A percentile compares a stretch with the other conserved stretches of the same genome.
phyloP scores from a whole-genome alignment of 371 early-diverging fungal species.

The Zancudomyces culisetae region DNA sequence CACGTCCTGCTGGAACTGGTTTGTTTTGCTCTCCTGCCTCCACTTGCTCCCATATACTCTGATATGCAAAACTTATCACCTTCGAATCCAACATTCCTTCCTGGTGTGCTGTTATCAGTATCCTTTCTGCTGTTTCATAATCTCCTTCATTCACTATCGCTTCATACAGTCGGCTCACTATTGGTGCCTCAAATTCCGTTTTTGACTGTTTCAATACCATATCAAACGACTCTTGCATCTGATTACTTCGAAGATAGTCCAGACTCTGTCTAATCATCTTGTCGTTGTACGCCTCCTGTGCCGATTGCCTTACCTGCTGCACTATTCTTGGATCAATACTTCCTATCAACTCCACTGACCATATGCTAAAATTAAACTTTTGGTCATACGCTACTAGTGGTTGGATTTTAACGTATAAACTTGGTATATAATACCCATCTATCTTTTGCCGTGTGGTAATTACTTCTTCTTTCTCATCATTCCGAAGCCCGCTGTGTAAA shows the following conservation, averaged over 20 bases:
- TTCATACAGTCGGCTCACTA: constrained; percentile 51
- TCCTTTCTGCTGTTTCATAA: not conserved
- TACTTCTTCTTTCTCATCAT: constrained; percentile 78
- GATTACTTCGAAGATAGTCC: constrained; percentile 72
- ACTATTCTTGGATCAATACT: constrained; percentile 41
- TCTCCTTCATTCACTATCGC: constrained; percentile 4
- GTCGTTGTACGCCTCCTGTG: constrained; percentile 41
- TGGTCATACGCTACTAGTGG: constrained; percentile 79
- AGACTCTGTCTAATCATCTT: constrained; percentile 66
- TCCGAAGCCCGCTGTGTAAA: constrained; percentile 68
- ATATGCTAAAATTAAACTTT: constrained; percentile 88
- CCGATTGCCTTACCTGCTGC: constrained; percentile 9
- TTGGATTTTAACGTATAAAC: constrained; percentile 78
- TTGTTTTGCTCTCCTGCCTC: not conserved
- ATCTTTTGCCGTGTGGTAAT: constrained; percentile 50
- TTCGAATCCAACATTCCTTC: not conserved
- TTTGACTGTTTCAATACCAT: constrained; percentile 38
- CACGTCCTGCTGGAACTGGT: constrained; percentile 30
- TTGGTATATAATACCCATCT: constrained; percentile 40
- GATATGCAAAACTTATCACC: not conserved
- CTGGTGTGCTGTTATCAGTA: not conserved
- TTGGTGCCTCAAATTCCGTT: constrained; percentile 52
- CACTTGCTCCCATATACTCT: not conserved
- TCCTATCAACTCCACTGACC: constrained; percentile 81
- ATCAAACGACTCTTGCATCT: constrained; percentile 48